Base-by-base conservation (phyloP, 2,329 filamentous ascomycete species). In the Xylaria polymorpha region DNA sequence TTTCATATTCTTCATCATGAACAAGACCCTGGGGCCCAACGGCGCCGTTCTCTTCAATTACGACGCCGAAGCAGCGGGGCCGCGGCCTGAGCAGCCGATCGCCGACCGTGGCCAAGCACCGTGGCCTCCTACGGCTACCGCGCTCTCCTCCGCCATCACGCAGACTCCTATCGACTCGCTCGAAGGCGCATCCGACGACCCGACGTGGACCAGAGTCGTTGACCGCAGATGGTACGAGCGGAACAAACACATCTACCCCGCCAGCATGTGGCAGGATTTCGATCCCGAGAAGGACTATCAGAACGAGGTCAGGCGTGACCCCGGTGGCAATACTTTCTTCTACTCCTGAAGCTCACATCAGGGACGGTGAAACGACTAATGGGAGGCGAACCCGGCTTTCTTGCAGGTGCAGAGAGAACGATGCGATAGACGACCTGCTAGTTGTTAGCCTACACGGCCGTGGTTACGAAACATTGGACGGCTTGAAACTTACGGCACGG, bases 211-310 rank as follows among this genome's bases (percentile, higher is more conserved):
- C 3, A 98, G 98, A 79, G 94, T 99, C 3, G 95, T 99, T 4
- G 95, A 99, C 82, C 88, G 96, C 69, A 86, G 96, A 69, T 99
- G 96, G 96, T 99, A 98, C 79, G 94, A 98, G 83, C 89, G 91
- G 77, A 98, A 98, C 80, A 99, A 98, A 82, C 96, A 99, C 80
- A 98, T 99, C 67, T 99, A 95, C 79, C 96, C 96, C 0, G 95
- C 95, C 22, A 98, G 93, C 78, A 88, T 95, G 56, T 99, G 96
- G 96, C 93, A 94, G 75, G 92, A 97, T 71, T 99, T 97, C 79
- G 94, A 97, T 73, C 92, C 94, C 0, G 93, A 93, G 70, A 93
- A 92, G 80, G 92, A 98, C 76, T 97, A 97, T 82, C 87, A 89
- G 77, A 87, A 85, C 72, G 89, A 93, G 74, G 88, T 94, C 46